phyloP scores from a whole-genome alignment of 805 yeast species.

The Pichia cabralensis region DNA sequence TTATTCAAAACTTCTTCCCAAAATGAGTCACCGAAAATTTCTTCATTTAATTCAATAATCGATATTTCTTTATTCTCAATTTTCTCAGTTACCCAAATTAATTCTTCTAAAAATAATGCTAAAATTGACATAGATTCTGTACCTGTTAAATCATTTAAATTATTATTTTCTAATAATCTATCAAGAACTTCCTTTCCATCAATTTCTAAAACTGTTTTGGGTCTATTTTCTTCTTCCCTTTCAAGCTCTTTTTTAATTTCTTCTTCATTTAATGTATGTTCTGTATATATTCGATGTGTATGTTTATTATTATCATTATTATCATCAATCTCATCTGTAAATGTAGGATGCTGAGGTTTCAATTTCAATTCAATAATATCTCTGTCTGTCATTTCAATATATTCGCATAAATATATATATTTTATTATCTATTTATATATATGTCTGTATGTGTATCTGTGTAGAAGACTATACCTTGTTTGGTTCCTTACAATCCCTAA shows the following conservation, averaged over 20 bases:
- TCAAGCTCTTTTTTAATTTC: conserved; percentile 1
- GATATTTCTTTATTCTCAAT: conserved; percentile 1
- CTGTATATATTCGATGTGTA: background rate
- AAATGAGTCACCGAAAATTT: conserved; percentile 10
- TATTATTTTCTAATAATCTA: conserved; percentile 13
- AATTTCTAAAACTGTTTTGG: conserved; percentile 7
- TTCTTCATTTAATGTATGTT: conserved; percentile 1
- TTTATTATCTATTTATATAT: too few species aligned
- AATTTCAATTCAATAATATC: conserved; percentile 6
- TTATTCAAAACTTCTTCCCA: conserved; percentile 1
- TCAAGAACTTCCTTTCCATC: conserved; percentile 27
- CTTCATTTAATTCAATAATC: conserved; percentile 9
- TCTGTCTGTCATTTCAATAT: too few species aligned
- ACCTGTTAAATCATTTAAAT: conserved; percentile 17
- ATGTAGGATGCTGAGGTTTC: conserved; percentile 7
- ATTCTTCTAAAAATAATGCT: conserved; percentile 18
- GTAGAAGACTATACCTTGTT: too few species aligned
- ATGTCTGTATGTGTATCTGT: too few species aligned
- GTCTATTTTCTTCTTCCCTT: conserved; percentile 1
- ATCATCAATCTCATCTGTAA: conserved; percentile 1
- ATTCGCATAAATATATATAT: too few species aligned
- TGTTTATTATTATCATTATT: background rate
- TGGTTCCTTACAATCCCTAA: too few species aligned
- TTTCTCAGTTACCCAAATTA: conserved; percentile 13
- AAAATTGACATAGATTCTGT: conserved; percentile 23